Base-by-base conservation (phyloP, 805 yeast species). In the Wickerhamomyces pijperi region DNA sequence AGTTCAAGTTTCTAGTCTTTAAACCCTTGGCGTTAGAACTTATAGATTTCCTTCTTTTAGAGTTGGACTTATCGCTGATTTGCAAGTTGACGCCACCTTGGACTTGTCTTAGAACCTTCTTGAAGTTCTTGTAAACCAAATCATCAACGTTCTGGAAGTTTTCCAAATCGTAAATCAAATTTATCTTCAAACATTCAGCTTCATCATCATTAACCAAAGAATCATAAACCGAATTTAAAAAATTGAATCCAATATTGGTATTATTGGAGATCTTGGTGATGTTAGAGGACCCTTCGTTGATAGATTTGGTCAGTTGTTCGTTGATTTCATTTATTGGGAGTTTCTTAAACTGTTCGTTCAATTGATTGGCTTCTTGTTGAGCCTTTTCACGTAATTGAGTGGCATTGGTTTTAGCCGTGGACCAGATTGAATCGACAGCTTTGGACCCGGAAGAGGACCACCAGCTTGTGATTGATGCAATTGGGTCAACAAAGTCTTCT, bases 51-150 rank as follows among this genome's bases (percentile, higher is more conserved):
- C 33, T 31, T 31, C 33, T 31, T 13, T 31, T 31, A 9, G 33
- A 31, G 19, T 31, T 31, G 6, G 33, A 6, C 12, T 67, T 65
- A 51, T 65, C 63, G 48, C 78, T 78, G 42, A 67, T 68, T 42
- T 70, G 67, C 14, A 81, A 73, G 38, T 73, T 70, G 36, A 82
- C 78, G 14, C 80, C 83, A 32, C 88, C 90, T 55, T 82, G 87
- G 3, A 82, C 90, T 55, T 82, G 90, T 19, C 66, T 64, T 72
- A 82, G 70, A 12, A 80, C 86, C 38, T 61, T 64, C 47, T 72
- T 72, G 54, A 82, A 82, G 46, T 73, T 74, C 36, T 61, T 56
- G 38, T 67, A 67, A 13, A 78, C 70, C 37, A 70, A 57, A 13
- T 62, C 58, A 36, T 69, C 67, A 43, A 77, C 63, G 42, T 61